Evolutionary conservation across 169 alveolate species (phyloP).

Genomic region (Perkinsus marinus): DNA sequence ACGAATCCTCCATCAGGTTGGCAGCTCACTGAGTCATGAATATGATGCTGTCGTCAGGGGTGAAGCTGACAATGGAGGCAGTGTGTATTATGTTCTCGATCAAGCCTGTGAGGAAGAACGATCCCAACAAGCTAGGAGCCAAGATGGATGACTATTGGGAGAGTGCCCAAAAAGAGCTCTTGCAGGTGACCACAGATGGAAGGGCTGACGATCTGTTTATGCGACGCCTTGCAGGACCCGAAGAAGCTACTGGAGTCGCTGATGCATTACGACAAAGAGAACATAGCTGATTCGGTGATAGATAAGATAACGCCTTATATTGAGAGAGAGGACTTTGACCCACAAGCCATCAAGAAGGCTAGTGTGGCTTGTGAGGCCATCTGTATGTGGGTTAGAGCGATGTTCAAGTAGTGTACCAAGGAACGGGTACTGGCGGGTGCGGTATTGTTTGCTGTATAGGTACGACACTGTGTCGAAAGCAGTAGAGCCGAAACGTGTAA

Average conservation of each 20-base stretch:
- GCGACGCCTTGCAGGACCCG: too few species aligned
- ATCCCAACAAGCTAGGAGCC: slow-evolving; percentile 44
- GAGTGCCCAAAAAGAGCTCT: slow-evolving; percentile 20
- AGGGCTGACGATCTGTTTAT: too few species aligned
- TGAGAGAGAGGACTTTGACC: slow-evolving; percentile 42
- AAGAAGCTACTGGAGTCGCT: slow-evolving; percentile 40
- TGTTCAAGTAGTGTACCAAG: slow-evolving; percentile 44
- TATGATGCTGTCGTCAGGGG: neutral
- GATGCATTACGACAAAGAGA: slow-evolving; percentile 43
- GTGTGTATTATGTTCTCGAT: slow-evolving; percentile 37
- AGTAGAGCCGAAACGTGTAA: neutral
- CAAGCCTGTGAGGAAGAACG: slow-evolving; percentile 40
- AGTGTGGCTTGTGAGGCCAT: slow-evolving; percentile 62
- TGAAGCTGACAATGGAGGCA: slow-evolving; percentile 50
- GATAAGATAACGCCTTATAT: slow-evolving; percentile 26
- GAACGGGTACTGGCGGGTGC: slow-evolving; percentile 12
- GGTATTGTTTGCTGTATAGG: neutral
- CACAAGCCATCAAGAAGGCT: slow-evolving; percentile 51
- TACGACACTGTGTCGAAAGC: neutral
- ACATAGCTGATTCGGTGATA: slow-evolving; percentile 30
- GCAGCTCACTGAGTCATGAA: neutral
- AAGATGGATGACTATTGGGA: slow-evolving; percentile 54
- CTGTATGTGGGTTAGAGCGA: slow-evolving; percentile 62
- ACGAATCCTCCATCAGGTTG: slow-evolving; percentile 44
- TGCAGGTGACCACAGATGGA: too few species aligned